These are phyloP conservation scores for Fusarium chaquense DNA, from an alignment of 2,329 filamentous ascomycete species.

Conservation along the genomic window DNA sequence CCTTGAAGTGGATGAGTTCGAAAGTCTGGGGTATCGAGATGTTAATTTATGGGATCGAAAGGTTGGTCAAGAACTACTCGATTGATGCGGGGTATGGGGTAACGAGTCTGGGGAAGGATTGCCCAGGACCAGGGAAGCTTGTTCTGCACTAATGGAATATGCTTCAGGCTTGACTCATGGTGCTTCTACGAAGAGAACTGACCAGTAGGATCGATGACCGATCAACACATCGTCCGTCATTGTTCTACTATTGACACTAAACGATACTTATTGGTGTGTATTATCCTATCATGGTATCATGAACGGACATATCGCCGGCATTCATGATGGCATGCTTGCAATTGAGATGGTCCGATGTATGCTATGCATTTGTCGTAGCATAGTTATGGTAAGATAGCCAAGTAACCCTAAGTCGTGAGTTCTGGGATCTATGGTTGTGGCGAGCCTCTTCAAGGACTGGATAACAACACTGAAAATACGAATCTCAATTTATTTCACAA, in stretches of 20 bases:
- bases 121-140: not conserved
- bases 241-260: not conserved
- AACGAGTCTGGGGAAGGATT: slow-evolving; percentile 26
- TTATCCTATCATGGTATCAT: not conserved
- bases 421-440: not conserved
- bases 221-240: not conserved
- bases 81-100: slow-evolving; percentile 31
- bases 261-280: not conserved
- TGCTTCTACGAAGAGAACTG: rapidly evolving
- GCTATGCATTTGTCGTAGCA: not conserved
- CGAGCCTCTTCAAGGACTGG: not conserved
- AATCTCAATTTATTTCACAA: not conserved
- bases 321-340: not conserved
- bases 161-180: not conserved
- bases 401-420: not conserved
- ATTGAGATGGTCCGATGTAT: not conserved
- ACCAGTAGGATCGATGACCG: slow-evolving; percentile 37
- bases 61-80: not conserved
- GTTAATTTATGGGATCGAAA: slow-evolving; percentile 20
- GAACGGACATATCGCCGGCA: not conserved
- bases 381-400: not conserved
- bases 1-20: not conserved
- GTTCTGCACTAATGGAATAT: not conserved
- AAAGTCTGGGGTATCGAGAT: not conserved
- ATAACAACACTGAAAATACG: not conserved